Evolutionary conservation across 305 asterid species (phyloP).

Genomic region (Rubia balearica): DNA sequence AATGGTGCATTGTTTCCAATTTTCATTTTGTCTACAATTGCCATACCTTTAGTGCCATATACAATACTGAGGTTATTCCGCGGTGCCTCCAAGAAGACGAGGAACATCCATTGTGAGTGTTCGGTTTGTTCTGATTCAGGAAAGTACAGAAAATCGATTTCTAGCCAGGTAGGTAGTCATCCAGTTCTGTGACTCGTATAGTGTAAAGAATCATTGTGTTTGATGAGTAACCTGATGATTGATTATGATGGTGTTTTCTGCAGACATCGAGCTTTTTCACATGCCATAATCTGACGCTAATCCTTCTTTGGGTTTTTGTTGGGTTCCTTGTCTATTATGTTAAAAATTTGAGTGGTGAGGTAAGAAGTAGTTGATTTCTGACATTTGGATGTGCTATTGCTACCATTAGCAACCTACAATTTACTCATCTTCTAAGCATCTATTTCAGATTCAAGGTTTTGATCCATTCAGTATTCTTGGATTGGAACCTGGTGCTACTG

Average conservation of each 20-base stretch:
- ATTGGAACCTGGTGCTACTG: conserved; percentile 83
- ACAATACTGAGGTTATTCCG: conserved; percentile 66
- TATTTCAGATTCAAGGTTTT: conserved; percentile 55
- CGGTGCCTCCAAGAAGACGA: conserved; percentile 56
- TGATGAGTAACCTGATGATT: conserved; percentile 10
- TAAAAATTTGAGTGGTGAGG: conserved; percentile 79
- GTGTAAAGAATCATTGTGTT: conserved; percentile 8
- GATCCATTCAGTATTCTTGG: conserved; percentile 96
- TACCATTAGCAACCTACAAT: conserved; percentile 12
- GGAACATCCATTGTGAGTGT: conserved; percentile 63
- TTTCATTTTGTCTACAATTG: conserved; percentile 77
- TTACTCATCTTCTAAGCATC: not conserved
- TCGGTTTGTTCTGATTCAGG: conserved; percentile 85
- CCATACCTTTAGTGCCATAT: conserved; percentile 88
- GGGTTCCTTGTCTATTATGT: conserved; percentile 60
- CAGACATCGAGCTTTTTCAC: conserved; percentile 96
- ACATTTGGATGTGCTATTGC: not conserved
- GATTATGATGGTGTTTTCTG: conserved; percentile 16
- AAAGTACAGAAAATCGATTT: conserved; percentile 77
- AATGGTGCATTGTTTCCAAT: conserved; percentile 82
- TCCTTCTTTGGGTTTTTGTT: conserved; percentile 80
- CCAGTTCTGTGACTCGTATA: not conserved
- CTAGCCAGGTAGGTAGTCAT: conserved; percentile 46
- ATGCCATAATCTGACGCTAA: conserved; percentile 76
- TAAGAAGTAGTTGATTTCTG: conserved; percentile 13